Percentiles rank a stretch among this genome's conserved stretches.
Evolutionary conservation across 164 flowering plant species (phyloP).

Genomic region (Sedum album): DNA sequence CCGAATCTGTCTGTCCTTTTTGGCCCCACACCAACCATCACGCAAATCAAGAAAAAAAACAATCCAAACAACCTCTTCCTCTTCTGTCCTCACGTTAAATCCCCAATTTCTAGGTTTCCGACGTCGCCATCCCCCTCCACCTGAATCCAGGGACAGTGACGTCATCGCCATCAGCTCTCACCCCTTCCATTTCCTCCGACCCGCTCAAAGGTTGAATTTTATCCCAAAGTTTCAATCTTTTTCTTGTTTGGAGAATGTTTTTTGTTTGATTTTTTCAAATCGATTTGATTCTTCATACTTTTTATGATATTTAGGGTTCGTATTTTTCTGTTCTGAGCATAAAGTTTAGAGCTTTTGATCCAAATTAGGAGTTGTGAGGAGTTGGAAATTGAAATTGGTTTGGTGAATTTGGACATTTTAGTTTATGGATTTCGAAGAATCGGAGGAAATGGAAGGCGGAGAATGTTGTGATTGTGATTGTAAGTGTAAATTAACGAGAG

Average conservation of each 20-base stretch:
- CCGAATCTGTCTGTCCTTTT: background rate
- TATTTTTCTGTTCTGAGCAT: background rate
- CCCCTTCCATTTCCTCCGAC: background rate
- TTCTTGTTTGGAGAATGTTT: background rate
- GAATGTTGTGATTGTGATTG: constrained; percentile 51
- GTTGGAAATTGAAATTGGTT: constrained; percentile 5
- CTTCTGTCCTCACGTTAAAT: background rate
- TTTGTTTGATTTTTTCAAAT: no score
- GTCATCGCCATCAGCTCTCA: background rate
- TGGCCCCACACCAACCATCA: background rate
- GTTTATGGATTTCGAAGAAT: constrained; percentile 37
- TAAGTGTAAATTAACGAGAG: constrained; percentile 24
- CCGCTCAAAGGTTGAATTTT: background rate
- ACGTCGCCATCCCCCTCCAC: background rate
- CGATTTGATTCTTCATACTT: no score
- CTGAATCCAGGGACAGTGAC: background rate
- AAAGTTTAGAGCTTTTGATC: background rate
- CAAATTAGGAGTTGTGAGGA: background rate
- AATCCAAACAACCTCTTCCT: background rate
- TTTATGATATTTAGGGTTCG: background rate
- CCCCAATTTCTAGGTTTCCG: background rate
- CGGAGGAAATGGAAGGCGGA: constrained; percentile 26
- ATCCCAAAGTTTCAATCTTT: background rate
- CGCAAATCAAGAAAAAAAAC: background rate
- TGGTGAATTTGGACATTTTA: constrained; percentile 15